These are phyloP conservation scores for Penicillium turbatum DNA, from an alignment of 495 filamentous ascomycete genomes.

Conservation along the genomic window DNA sequence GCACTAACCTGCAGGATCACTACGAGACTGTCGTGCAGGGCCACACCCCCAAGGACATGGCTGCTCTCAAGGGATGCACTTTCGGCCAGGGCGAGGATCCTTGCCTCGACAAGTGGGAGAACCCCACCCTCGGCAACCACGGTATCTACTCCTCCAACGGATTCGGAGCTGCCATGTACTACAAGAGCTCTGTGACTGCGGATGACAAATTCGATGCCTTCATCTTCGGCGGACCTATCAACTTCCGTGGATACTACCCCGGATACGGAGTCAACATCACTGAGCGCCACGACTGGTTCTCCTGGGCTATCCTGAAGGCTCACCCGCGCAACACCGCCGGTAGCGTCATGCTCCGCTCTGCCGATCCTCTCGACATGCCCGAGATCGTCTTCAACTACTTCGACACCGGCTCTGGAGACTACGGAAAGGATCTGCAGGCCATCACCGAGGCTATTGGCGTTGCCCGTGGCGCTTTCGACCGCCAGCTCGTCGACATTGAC, in stretches of 20 bases:
- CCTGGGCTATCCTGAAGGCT: constrained; percentile 53
- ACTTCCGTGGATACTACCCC: constrained; percentile 43
- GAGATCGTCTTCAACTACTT: constrained; percentile 57
- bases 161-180: constrained; percentile 43
- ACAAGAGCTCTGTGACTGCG: constrained; percentile 38
- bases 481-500: constrained; percentile 23
- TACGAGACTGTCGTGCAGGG: constrained; percentile 52
- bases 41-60: constrained; percentile 39
- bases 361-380: constrained; percentile 51
- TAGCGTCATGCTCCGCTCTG: constrained; percentile 44
- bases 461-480: constrained; percentile 36
- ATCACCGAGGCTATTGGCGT: constrained; percentile 46
- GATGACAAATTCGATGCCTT: constrained; percentile 47
- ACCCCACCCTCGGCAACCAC: constrained; percentile 29
- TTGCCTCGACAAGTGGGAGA: constrained; percentile 45
- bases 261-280: constrained; percentile 31
- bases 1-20: constrained; percentile 63
- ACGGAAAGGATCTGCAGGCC: constrained; percentile 42
- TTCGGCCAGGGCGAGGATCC: constrained; percentile 28
- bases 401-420: constrained; percentile 33
- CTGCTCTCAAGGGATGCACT: constrained; percentile 24
- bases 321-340: constrained; percentile 51
- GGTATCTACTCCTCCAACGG: constrained; percentile 50
- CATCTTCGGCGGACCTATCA: constrained; percentile 48
- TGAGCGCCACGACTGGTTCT: constrained; percentile 31